phyloP scores from a whole-genome alignment of 2,329 filamentous ascomycete genomes.

The Gaeumannomyces sp. region DNA sequence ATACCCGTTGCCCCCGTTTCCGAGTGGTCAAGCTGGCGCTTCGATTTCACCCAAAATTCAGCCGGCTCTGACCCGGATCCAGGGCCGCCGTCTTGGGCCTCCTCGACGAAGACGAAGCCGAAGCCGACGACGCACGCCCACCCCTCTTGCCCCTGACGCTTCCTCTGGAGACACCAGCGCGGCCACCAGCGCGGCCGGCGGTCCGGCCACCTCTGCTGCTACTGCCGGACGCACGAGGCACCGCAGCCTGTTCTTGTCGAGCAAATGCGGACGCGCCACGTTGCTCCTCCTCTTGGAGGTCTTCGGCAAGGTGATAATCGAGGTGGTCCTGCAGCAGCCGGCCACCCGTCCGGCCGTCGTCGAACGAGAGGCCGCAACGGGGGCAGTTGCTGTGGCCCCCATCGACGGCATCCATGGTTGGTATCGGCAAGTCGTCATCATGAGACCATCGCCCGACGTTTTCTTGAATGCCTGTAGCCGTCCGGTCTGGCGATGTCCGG shows the following conservation, averaged over 20 bases:
- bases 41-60: slow-evolving; percentile 49
- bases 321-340: slow-evolving; percentile 68
- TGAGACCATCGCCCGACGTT: too few species aligned
- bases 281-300: slow-evolving; percentile 64
- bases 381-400: neutral
- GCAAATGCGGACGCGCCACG: slow-evolving; percentile 43
- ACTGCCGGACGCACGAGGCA: slow-evolving; percentile 14
- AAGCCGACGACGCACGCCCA: too few species aligned
- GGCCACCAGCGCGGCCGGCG: too few species aligned
- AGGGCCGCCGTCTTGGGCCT: slow-evolving; percentile 9
- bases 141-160: slow-evolving; percentile 30
- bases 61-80: slow-evolving; percentile 55
- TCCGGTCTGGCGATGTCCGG: too few species aligned
- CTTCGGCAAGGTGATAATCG: slow-evolving; percentile 93
- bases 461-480: too few species aligned
- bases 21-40: too few species aligned
- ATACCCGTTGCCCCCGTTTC: too few species aligned
- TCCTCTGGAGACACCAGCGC: slow-evolving; percentile 21
- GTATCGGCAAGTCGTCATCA: neutral
- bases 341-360: neutral
- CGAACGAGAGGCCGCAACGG: neutral
- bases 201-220: slow-evolving; percentile 22
- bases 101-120: too few species aligned
- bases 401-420: neutral
- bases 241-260: slow-evolving; percentile 11